Conservation (phyloP, 805 yeast genomes). For the Starmerella floricola region DNA sequence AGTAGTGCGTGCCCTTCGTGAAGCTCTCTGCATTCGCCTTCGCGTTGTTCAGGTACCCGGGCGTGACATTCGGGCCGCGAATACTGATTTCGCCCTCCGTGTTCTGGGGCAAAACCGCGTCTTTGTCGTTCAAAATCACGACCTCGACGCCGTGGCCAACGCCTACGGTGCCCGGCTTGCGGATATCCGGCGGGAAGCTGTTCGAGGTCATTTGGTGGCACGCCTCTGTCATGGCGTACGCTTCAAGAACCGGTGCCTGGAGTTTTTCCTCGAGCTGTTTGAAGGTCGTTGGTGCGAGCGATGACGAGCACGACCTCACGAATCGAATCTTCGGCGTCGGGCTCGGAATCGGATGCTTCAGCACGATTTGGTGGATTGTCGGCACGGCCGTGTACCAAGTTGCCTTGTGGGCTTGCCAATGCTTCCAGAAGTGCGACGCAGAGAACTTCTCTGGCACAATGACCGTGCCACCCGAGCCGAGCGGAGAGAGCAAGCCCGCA, state of each 20-base stretch:
- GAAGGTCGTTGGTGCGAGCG: conserved; percentile 56
- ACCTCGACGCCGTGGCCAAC: conserved; percentile 59
- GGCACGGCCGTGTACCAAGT: conserved; percentile 73
- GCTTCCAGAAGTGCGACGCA: conserved; percentile 49
- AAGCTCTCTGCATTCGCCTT: conserved; percentile 60
- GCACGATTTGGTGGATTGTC: conserved; percentile 56
- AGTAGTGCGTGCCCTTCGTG: conserved; percentile 42
- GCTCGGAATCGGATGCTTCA: conserved; percentile 40
- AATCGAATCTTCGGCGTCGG: conserved; percentile 47
- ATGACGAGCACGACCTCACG: conserved; percentile 60
- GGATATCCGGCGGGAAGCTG: conserved; percentile 48
- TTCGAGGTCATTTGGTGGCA: conserved; percentile 73
- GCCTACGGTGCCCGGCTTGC: conserved; percentile 64
- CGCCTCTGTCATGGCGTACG: conserved; percentile 73
- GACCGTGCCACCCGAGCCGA: conserved; percentile 47
- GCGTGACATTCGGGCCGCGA: conserved; percentile 55
- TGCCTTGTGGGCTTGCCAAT: conserved; percentile 40
- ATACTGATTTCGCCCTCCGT: conserved; percentile 57
- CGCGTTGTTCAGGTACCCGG: conserved; percentile 58
- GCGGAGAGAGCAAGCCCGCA: conserved; percentile 51
- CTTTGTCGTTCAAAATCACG: conserved; percentile 42
- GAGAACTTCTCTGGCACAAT: conserved; percentile 54
- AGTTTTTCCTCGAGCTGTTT: conserved; percentile 44
- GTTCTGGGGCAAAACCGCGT: conserved; percentile 39
- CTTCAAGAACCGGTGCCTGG: conserved; percentile 59